phyloP scores from a whole-genome alignment of 225 moss, liverwort and hornwort species.

The Anthoceros angustus region DNA sequence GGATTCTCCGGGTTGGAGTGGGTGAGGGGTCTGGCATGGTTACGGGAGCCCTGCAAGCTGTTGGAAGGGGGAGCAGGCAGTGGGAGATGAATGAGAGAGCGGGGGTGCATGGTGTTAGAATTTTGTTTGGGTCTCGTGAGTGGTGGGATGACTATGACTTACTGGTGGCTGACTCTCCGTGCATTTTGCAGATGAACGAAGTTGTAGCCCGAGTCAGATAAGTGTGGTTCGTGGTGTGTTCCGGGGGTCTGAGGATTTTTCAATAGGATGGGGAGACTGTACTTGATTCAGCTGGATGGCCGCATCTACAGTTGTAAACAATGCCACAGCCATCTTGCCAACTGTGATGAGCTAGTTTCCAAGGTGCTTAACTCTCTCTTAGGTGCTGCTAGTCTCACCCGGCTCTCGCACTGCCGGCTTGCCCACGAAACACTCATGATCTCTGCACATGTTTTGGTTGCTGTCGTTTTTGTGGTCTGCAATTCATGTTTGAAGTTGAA shows the following conservation, averaged over 20 bases:
- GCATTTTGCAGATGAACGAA: too few species aligned
- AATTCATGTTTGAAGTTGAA: neutral
- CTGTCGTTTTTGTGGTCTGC: neutral
- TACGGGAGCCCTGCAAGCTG: too few species aligned
- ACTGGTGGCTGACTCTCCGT: too few species aligned
- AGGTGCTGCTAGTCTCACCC: neutral
- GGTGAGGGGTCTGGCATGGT: too few species aligned
- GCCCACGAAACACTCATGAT: neutral
- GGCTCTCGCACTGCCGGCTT: neutral
- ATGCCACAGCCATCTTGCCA: slow-evolving; percentile 82
- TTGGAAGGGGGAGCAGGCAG: too few species aligned
- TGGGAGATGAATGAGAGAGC: too few species aligned
- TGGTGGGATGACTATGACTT: too few species aligned
- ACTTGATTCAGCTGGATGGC: slow-evolving; percentile 84
- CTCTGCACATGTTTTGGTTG: neutral
- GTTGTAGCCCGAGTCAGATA: neutral
- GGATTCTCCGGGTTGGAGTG: too few species aligned
- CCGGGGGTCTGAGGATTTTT: neutral
- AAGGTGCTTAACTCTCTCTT: slow-evolving; percentile 25
- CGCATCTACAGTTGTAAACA: slow-evolving; percentile 69
- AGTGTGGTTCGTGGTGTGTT: neutral
- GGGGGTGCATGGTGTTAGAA: too few species aligned
- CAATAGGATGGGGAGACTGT: slow-evolving; percentile 57
- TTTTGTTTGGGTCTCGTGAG: too few species aligned
- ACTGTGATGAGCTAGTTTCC: slow-evolving; percentile 68